Conservation (phyloP, 345 rosid species). For the Citrus hindsii region DNA sequence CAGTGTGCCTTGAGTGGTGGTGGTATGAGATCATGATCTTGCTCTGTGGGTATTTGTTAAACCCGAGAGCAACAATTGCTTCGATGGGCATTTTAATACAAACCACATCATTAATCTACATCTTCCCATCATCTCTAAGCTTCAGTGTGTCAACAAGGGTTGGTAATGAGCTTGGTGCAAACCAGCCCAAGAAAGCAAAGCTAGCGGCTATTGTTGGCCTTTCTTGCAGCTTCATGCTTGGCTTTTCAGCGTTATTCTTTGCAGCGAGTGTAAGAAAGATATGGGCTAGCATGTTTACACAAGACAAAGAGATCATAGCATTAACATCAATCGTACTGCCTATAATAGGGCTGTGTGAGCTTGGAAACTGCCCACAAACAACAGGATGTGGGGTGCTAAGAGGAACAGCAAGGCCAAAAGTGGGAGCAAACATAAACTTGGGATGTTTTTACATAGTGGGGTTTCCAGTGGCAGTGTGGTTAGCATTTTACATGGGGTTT, state of each 20-base stretch:
- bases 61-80: constrained; percentile 63
- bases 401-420: constrained; percentile 72
- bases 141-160: constrained; percentile 75
- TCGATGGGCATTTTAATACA: constrained; percentile 85
- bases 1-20: constrained; percentile 93
- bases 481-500: constrained; percentile 43
- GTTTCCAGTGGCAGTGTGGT: constrained; percentile 58
- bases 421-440: constrained; percentile 69
- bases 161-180: constrained; percentile 68
- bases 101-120: constrained; percentile 66
- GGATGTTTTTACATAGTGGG: constrained; percentile 70
- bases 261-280: constrained; percentile 43
- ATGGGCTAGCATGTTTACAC: constrained; percentile 72
- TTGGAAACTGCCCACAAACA: constrained; percentile 81
- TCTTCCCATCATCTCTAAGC: constrained; percentile 80
- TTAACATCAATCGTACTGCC: constrained; percentile 60
- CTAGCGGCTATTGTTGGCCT: constrained; percentile 57
- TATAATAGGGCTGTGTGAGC: constrained; percentile 68
- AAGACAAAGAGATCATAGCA: constrained; percentile 47
- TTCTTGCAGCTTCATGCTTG: constrained; percentile 46
- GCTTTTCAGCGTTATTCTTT: constrained; percentile 45
- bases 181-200: constrained; percentile 50
- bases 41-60: constrained; percentile 52
- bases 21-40: constrained; percentile 86
- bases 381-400: constrained; percentile 74